phyloP scores from a whole-genome alignment of 208 protist species.

The Wallacemonas sp. region DNA sequence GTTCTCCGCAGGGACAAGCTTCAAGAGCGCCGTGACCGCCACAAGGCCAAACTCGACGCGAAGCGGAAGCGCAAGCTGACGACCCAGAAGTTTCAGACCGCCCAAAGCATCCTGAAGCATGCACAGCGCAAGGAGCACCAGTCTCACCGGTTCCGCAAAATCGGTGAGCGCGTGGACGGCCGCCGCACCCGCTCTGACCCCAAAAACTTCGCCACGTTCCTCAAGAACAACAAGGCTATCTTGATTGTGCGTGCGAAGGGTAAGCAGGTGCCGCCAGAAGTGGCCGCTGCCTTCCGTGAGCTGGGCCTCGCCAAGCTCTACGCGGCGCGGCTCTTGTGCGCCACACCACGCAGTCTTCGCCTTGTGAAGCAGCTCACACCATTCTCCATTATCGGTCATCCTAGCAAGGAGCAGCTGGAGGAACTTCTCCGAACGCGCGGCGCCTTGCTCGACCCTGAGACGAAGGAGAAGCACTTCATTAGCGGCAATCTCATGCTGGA shows the following conservation, averaged over 20 bases:
- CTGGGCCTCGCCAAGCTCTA: constrained; percentile 82
- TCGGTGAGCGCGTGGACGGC: constrained; percentile 71
- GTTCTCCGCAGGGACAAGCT: constrained; percentile 82
- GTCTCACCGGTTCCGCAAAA: constrained; percentile 72
- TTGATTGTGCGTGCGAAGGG: constrained; percentile 85
- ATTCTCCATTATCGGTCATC: constrained; percentile 81
- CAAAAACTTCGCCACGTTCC: constrained; percentile 25
- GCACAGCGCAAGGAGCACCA: constrained; percentile 76
- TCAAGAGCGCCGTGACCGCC: constrained; percentile 69
- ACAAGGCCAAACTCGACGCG: constrained; percentile 83
- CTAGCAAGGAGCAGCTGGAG: constrained; percentile 71
- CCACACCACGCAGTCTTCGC: constrained; percentile 53
- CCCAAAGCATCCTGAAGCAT: constrained; percentile 85
- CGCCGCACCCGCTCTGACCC: constrained; percentile 34
- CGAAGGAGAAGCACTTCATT: constrained; percentile 63
- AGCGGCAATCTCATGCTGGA: constrained; percentile 89
- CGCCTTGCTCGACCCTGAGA: constrained; percentile 71
- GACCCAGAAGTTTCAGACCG: constrained; percentile 87
- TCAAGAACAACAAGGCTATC: constrained; percentile 54
- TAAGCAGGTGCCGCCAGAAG: constrained; percentile 71
- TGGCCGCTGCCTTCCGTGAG: constrained; percentile 60
- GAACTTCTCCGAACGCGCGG: constrained; percentile 84
- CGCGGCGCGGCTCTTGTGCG: constrained; percentile 65
- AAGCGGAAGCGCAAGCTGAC: constrained; percentile 84
- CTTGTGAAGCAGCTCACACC: constrained; percentile 77